Conservation (phyloP, 208 protist species). For the Strigomonas galati region DNA sequence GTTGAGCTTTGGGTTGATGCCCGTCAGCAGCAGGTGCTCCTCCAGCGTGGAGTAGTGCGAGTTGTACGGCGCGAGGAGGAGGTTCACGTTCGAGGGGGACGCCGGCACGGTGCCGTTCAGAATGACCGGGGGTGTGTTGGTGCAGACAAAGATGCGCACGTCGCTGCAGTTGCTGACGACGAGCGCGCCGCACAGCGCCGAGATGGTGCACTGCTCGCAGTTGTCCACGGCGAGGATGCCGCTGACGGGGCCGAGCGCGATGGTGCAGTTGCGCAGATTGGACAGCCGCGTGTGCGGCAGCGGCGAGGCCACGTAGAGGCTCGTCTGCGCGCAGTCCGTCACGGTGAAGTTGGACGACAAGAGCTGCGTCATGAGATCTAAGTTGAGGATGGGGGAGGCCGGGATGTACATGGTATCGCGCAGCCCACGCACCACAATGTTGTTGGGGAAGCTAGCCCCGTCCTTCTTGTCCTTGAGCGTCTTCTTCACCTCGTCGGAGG, state of each 20-base stretch:
- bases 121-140: conserved; percentile 85
- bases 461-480: conserved; percentile 8
- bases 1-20: conserved; percentile 84
- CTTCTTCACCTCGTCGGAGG: conserved; percentile 45
- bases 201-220: conserved; percentile 83
- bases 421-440: conserved; percentile 48
- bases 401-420: conserved; percentile 59
- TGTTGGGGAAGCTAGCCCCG: conserved; percentile 50
- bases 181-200: conserved; percentile 71
- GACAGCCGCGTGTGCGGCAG: conserved; percentile 79
- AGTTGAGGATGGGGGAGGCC: conserved; percentile 38
- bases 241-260: conserved; percentile 78
- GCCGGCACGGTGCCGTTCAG: conserved; percentile 23
- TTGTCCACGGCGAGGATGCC: conserved; percentile 77
- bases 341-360: conserved; percentile 73
- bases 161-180: conserved; percentile 75
- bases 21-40: conserved; percentile 74
- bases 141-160: conserved; percentile 76
- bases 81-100: conserved; percentile 30
- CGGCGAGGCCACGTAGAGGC: conserved; percentile 72
- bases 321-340: conserved; percentile 61
- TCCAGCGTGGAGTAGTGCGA: conserved; percentile 84
- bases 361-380: conserved; percentile 30
- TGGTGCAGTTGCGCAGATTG: conserved; percentile 84
- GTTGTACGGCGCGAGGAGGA: conserved; percentile 89